Evolutionary conservation across 768 basidiomycete genomes (phyloP).

Genomic region (Russula abietina): DNA sequence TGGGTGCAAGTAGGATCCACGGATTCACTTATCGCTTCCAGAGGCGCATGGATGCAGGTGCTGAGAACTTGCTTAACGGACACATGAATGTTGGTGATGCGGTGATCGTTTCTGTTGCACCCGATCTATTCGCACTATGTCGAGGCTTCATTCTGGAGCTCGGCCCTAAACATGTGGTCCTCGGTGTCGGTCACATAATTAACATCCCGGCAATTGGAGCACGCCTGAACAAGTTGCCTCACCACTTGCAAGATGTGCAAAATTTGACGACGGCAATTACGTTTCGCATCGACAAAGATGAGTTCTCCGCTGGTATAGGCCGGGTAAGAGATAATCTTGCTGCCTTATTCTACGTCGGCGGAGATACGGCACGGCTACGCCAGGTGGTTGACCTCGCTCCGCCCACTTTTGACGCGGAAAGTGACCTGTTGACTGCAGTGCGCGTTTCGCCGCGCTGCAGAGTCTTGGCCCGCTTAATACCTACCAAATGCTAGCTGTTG

Average conservation of each 20-base stretch:
- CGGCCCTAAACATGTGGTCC: slow-evolving; percentile 50
- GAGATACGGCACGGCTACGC: slow-evolving; percentile 58
- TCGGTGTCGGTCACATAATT: slow-evolving; percentile 84
- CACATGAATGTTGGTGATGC: slow-evolving; percentile 77
- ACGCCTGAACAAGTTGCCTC: slow-evolving; percentile 32
- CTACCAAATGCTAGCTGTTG: slow-evolving; percentile 67
- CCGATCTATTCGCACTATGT: slow-evolving; percentile 75
- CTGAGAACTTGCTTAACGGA: slow-evolving; percentile 57
- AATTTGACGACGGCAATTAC: slow-evolving; percentile 30
- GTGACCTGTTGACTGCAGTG: slow-evolving; percentile 21
- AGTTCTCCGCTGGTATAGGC: slow-evolving; percentile 79
- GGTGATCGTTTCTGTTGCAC: slow-evolving; percentile 81
- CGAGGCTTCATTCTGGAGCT: slow-evolving; percentile 80
- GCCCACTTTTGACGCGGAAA: slow-evolving; percentile 51
- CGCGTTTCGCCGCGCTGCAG: slow-evolving; percentile 17
- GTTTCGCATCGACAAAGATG: slow-evolving; percentile 93
- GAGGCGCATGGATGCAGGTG: slow-evolving; percentile 20
- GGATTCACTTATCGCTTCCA: slow-evolving; percentile 72
- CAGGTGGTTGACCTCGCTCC: slow-evolving; percentile 76
- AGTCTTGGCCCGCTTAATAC: slow-evolving; percentile 45
- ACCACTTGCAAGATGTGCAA: slow-evolving; percentile 25
- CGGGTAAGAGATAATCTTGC: slow-evolving; percentile 88
- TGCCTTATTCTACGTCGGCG: slow-evolving; percentile 75
- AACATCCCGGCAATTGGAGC: slow-evolving; percentile 43
- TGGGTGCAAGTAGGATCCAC: slow-evolving; percentile 55